phyloP scores from a whole-genome alignment of 345 rosid genomes.

The Populus pruinosa region DNA sequence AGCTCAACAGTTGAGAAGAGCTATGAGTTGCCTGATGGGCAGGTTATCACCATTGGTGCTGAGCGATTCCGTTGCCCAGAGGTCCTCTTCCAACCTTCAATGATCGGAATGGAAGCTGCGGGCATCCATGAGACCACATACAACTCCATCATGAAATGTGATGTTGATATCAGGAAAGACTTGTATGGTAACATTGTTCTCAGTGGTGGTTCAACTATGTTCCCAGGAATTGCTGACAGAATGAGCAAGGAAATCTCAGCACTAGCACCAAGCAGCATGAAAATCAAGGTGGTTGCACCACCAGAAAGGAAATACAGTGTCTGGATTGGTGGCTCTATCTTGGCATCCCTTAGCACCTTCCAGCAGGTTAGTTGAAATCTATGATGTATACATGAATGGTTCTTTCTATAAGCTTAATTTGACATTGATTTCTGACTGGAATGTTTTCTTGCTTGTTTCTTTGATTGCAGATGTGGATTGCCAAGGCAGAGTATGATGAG shows the following conservation, averaged over 20 bases:
- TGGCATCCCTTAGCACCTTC: slow-evolving; percentile 95
- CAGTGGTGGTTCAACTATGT: slow-evolving; percentile 96
- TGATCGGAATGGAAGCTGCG: slow-evolving; percentile 95
- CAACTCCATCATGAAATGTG: slow-evolving; percentile 93
- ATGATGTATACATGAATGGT: not conserved
- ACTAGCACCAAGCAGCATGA: slow-evolving; percentile 93
- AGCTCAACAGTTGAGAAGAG: slow-evolving; percentile 84
- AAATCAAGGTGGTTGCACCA: slow-evolving; percentile 91
- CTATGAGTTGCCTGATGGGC: slow-evolving; percentile 85
- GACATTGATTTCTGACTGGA: not conserved
- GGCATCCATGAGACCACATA: slow-evolving; percentile 92
- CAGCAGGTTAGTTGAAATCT: slow-evolving; percentile 58
- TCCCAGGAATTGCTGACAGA: slow-evolving; percentile 80
- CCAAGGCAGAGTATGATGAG: slow-evolving; percentile 79
- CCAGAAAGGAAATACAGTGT: slow-evolving; percentile 93
- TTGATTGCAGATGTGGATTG: slow-evolving; percentile 63
- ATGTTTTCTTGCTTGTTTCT: not conserved
- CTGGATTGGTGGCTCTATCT: slow-evolving; percentile 91
- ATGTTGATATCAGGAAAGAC: slow-evolving; percentile 86
- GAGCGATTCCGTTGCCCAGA: slow-evolving; percentile 94
- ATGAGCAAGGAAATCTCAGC: slow-evolving; percentile 96
- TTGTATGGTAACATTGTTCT: slow-evolving; percentile 86
- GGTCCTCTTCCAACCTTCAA: slow-evolving; percentile 90
- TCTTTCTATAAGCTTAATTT: not conserved
- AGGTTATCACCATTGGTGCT: slow-evolving; percentile 87